phyloP scores from a whole-genome alignment of 371 early-diverging fungal species.

The Syncephalis plumigaleata region DNA sequence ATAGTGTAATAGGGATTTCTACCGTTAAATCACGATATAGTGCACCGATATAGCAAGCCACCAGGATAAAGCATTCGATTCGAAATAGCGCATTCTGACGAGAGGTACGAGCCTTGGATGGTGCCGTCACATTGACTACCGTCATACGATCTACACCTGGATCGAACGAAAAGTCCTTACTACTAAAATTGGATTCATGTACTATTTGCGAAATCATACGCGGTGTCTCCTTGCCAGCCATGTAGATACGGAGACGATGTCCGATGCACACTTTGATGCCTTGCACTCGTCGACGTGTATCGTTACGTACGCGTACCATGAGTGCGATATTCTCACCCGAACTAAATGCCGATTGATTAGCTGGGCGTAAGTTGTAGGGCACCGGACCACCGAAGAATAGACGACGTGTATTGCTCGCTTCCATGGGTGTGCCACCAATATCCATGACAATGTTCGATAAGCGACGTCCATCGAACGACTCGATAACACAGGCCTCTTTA shows the following conservation, averaged over 20 bases:
- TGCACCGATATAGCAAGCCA: background rate
- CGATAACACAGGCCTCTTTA: conserved; percentile 31
- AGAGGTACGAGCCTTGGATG: conserved; percentile 2
- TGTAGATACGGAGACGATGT: conserved; percentile 18
- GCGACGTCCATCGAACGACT: conserved; percentile 3
- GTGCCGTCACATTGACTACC: conserved; percentile 24
- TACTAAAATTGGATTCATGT: conserved; percentile 22
- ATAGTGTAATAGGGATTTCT: conserved; percentile 30
- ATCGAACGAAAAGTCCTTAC: conserved; percentile 26
- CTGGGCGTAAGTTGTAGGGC: conserved; percentile 20
- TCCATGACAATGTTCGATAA: conserved; percentile 21
- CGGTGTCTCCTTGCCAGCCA: conserved; percentile 19
- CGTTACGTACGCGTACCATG: conserved; percentile 25
- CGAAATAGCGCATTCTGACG: background rate
- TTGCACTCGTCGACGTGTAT: conserved; percentile 24
- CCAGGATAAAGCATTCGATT: background rate
- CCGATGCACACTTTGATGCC: conserved; percentile 31
- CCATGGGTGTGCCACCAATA: conserved; percentile 12
- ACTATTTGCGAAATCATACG: conserved; percentile 20
- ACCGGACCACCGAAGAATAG: conserved; percentile 25
- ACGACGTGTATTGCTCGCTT: conserved; percentile 17
- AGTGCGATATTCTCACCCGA: conserved; percentile 28
- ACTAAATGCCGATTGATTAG: conserved; percentile 16
- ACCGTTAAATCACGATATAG: conserved; percentile 19
- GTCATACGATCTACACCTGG: conserved; percentile 28